Evolutionary conservation across 352 stramenopile species (phyloP).

Genomic region (Phytopythium chamaehyphon): DNA sequence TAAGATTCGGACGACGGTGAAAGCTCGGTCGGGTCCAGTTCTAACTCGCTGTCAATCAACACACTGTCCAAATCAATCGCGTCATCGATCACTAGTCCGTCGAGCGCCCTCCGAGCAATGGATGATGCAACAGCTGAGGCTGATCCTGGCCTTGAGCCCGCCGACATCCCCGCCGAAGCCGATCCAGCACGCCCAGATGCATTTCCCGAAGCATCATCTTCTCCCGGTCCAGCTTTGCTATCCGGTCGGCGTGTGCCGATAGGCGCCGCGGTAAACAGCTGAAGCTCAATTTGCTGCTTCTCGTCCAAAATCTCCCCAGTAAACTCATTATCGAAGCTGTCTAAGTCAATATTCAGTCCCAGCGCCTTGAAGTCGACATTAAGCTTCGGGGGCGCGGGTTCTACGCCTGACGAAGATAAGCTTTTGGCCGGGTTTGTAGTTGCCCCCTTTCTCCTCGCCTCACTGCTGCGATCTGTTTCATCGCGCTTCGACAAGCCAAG

Average conservation of each 20-base stretch:
- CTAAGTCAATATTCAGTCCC: conserved; percentile 46
- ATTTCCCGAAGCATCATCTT: not conserved
- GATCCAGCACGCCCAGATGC: conserved; percentile 3
- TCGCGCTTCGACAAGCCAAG: not conserved
- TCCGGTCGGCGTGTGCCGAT: conserved; percentile 74
- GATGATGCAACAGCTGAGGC: conserved; percentile 12
- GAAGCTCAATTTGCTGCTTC: conserved; percentile 85
- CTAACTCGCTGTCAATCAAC: conserved; percentile 51
- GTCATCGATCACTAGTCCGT: conserved; percentile 10
- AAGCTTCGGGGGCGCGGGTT: conserved; percentile 40
- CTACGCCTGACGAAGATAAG: conserved; percentile 9
- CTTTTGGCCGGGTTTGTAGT: conserved; percentile 1
- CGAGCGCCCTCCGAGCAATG: not conserved
- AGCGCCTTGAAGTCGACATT: conserved; percentile 61
- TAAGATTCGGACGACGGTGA: conserved; percentile 89
- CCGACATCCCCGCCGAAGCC: conserved; percentile 14
- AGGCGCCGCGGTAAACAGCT: conserved; percentile 81
- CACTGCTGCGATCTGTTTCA: conserved; percentile 5
- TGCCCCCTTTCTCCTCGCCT: conserved; percentile 21
- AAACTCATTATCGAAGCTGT: conserved; percentile 48
- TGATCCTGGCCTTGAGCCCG: conserved; percentile 14
- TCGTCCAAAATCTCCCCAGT: conserved; percentile 69
- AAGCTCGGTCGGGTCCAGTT: conserved; percentile 63
- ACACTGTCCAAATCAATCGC: conserved; percentile 71
- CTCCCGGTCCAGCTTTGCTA: conserved; percentile 9